Percentiles rank a stretch among this genome's conserved stretches.
Evolutionary conservation across 768 basidiomycete species (phyloP).

Genomic region (Clitopilus passeckerianus): DNA sequence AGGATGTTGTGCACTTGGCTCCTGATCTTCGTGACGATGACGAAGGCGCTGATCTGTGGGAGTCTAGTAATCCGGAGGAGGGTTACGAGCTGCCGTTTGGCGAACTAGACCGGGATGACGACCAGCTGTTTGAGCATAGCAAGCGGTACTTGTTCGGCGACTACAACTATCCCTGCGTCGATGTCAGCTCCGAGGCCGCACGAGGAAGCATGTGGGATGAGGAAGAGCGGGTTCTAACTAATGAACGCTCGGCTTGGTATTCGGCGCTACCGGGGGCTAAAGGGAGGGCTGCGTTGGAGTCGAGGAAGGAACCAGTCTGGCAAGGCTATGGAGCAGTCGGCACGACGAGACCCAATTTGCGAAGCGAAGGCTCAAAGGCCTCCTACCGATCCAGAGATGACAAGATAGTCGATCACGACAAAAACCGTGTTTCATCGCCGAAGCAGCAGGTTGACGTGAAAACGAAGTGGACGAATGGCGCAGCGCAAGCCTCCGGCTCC

Average conservation of each 20-base stretch:
- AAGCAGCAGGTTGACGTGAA: constrained; percentile 30
- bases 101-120: constrained; percentile 64
- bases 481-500: constrained; percentile 8
- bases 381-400: background rate
- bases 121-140: constrained; percentile 71
- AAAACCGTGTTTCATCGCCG: constrained; percentile 25
- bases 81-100: constrained; percentile 66
- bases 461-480: constrained; percentile 37
- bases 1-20: constrained; percentile 60
- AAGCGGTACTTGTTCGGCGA: constrained; percentile 83
- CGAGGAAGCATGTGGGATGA: constrained; percentile 69
- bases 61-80: constrained; percentile 21
- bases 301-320: constrained; percentile 36
- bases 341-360: constrained; percentile 14
- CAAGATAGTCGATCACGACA: constrained; percentile 45
- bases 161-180: constrained; percentile 86
- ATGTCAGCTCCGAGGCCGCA: constrained; percentile 77
- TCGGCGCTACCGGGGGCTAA: constrained; percentile 49
- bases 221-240: constrained; percentile 77
- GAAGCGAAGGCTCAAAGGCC: constrained; percentile 1
- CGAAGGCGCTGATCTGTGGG: constrained; percentile 37
- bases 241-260: constrained; percentile 72
- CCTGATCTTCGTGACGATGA: constrained; percentile 43
- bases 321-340: constrained; percentile 57
- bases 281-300: constrained; percentile 33